These are phyloP conservation scores for Paecilomyces variotii DNA, from an alignment of 2,329 filamentous ascomycete genomes.

Conservation along the genomic window DNA sequence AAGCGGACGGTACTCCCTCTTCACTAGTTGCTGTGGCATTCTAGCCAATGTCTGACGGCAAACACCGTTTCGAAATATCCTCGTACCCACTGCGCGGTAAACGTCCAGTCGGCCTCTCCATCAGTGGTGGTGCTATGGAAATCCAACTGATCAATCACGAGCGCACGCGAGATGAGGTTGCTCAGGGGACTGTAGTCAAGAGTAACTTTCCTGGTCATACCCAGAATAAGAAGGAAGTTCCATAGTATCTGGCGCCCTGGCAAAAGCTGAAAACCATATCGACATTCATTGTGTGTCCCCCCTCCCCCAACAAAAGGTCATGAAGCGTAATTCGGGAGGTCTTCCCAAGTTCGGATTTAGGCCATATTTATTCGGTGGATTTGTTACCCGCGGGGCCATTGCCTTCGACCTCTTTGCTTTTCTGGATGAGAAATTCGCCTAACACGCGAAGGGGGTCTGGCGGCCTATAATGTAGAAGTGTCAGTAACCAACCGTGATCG, in stretches of 20 bases:
- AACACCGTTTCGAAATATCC: too few species aligned
- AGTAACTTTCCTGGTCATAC: too few species aligned
- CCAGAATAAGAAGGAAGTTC: not conserved
- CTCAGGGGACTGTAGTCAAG: too few species aligned
- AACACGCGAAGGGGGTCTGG: slow-evolving; percentile 60
- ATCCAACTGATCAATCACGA: too few species aligned
- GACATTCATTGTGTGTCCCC: not conserved
- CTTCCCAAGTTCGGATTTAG: slow-evolving; percentile 10
- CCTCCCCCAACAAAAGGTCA: not conserved
- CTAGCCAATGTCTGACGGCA: too few species aligned
- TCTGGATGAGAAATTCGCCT: slow-evolving; percentile 63
- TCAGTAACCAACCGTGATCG: not conserved
- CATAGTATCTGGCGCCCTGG: not conserved
- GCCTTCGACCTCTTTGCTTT: slow-evolving; percentile 56
- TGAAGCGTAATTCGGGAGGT: not conserved
- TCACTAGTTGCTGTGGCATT: too few species aligned
- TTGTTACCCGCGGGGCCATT: slow-evolving; percentile 5
- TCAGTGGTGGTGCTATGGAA: too few species aligned
- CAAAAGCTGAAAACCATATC: not conserved
- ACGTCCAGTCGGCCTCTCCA: too few species aligned
- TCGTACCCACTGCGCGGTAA: too few species aligned
- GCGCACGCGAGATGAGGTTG: too few species aligned
- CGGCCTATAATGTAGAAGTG: slow-evolving; percentile 42
- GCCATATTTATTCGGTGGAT: slow-evolving; percentile 13
- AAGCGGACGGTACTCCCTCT: too few species aligned